phyloP scores from a whole-genome alignment of 805 yeast genomes.

The Pichia sporocuriosa region DNA sequence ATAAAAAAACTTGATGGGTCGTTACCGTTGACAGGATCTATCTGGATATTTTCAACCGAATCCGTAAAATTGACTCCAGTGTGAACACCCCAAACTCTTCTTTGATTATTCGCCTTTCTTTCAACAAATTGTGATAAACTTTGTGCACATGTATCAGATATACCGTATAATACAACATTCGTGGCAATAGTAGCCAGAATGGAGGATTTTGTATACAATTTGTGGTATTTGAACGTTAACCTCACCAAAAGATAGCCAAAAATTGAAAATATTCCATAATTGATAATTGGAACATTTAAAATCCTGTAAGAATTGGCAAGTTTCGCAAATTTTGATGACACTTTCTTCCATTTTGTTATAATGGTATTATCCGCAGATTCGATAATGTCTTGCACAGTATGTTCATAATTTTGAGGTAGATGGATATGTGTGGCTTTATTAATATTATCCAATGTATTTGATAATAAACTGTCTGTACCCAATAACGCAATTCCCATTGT shows the following conservation, averaged over 20 bases:
- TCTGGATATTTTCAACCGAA: background rate
- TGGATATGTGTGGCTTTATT: background rate
- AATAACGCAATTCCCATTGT: background rate
- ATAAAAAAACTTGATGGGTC: constrained; percentile 22
- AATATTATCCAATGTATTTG: background rate
- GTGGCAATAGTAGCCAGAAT: constrained; percentile 75
- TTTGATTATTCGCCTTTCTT: background rate
- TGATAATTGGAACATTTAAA: constrained; percentile 48
- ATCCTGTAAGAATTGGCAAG: constrained; percentile 22
- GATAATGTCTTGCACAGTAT: background rate
- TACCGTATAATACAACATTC: constrained; percentile 74
- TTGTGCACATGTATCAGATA: constrained; percentile 91
- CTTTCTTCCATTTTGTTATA: background rate
- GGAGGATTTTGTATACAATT: constrained; percentile 56
- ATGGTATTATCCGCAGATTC: background rate
- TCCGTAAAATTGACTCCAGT: background rate
- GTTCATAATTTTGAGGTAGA: background rate
- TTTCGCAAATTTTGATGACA: constrained; percentile 6
- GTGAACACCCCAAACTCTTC: background rate
- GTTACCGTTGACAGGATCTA: background rate
- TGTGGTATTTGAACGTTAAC: constrained; percentile 52
- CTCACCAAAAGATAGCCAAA: constrained; percentile 45
- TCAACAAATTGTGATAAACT: constrained; percentile 35
- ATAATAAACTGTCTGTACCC: constrained; percentile 5
- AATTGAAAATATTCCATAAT: constrained; percentile 43